These are phyloP conservation scores for Exserohilum rostratum DNA, from an alignment of 2,329 filamentous ascomycete genomes.

Conservation along the genomic window DNA sequence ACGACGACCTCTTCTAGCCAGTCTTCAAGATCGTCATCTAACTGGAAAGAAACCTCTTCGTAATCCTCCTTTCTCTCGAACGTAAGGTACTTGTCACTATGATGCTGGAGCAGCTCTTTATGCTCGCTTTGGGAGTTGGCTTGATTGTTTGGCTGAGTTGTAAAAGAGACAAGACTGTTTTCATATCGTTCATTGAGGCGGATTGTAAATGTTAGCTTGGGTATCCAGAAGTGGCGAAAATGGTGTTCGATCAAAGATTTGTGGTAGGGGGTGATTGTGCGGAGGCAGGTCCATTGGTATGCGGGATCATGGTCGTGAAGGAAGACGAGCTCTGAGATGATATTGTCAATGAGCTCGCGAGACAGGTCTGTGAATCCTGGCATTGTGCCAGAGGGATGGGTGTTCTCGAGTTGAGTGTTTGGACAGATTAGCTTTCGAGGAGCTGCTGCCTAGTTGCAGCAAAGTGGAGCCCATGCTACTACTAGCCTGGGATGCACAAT, in stretches of 20 bases:
- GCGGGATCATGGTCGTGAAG: slow-evolving; percentile 7
- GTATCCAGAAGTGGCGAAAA: slow-evolving; percentile 8
- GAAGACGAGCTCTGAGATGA: slow-evolving; percentile 7
- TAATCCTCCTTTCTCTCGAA: background rate
- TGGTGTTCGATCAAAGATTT: slow-evolving; percentile 4
- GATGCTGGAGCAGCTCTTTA: background rate
- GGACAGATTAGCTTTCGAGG: background rate
- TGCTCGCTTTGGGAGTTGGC: background rate
- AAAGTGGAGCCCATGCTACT: background rate
- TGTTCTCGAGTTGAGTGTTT: too few species aligned
- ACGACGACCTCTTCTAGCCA: background rate
- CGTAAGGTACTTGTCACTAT: background rate
- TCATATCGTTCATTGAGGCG: background rate
- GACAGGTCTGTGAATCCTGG: background rate
- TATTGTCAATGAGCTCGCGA: slow-evolving; percentile 8
- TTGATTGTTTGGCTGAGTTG: background rate
- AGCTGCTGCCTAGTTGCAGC: background rate
- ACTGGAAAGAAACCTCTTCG: background rate
- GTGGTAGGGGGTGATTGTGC: slow-evolving; percentile 7
- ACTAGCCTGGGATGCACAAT: background rate
- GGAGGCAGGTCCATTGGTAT: slow-evolving; percentile 13
- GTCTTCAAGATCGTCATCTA: background rate
- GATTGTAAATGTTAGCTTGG: slow-evolving; percentile 2
- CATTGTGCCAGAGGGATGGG: background rate
- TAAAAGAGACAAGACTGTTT: background rate